Conservation (phyloP, 345 rosid genomes). For the Populus davidiana region DNA sequence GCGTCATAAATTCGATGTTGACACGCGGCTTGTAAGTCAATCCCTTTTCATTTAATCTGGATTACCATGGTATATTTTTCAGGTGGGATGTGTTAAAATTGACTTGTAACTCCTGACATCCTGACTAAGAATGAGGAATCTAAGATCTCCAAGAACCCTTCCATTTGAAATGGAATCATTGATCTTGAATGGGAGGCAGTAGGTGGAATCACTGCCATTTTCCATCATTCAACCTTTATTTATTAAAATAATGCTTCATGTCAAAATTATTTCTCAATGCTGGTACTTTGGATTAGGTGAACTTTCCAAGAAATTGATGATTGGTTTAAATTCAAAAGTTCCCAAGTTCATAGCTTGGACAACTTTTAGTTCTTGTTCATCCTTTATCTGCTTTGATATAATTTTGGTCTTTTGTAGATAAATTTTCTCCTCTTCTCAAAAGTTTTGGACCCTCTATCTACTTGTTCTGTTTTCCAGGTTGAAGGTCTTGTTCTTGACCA, state of each 20-base stretch:
- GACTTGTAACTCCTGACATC: background rate
- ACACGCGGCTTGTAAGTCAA: slow-evolving; percentile 74
- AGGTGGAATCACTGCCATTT: background rate
- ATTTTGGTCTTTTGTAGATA: background rate
- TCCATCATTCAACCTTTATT: background rate
- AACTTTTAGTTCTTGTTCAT: background rate
- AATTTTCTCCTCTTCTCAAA: background rate
- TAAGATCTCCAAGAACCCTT: background rate
- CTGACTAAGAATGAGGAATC: background rate
- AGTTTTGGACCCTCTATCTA: background rate
- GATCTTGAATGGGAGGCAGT: background rate
- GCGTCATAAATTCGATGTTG: slow-evolving; percentile 96
- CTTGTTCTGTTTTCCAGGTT: slow-evolving; percentile 40
- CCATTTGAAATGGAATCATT: background rate
- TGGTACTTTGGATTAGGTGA: background rate
- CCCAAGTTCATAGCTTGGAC: background rate
- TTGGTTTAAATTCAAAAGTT: background rate
- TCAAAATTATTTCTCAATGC: background rate
- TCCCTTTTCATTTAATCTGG: background rate
- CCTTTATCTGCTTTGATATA: background rate
- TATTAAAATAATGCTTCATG: background rate
- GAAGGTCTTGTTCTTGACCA: slow-evolving; percentile 98
- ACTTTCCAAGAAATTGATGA: background rate
- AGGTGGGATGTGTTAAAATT: background rate
- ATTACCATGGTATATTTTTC: background rate